A percentile compares a stretch with the other conserved stretches of the same genome.
Conservation (phyloP, 768 basidiomycete species). For the Boletus sp. region DNA sequence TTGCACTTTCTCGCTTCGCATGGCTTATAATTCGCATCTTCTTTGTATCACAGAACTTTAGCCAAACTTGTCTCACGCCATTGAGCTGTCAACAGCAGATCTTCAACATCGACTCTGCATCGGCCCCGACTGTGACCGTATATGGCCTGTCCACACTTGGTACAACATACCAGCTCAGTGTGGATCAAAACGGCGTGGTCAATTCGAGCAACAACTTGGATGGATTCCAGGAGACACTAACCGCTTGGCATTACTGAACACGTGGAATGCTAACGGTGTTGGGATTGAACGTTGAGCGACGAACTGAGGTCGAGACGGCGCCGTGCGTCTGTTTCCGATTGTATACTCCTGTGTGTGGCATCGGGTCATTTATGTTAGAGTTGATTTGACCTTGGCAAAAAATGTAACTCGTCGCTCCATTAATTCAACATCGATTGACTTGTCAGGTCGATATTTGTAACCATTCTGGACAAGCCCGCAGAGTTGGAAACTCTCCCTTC, state of each 20-base stretch:
- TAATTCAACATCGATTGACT: too few species aligned
- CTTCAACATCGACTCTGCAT: slow-evolving; percentile 39
- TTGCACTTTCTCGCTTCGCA: neutral
- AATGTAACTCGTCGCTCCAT: neutral
- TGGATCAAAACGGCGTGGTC: slow-evolving; percentile 34
- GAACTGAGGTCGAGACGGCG: too few species aligned
- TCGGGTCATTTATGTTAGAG: neutral
- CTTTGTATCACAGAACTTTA: slow-evolving; percentile 33
- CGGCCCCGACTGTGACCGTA: slow-evolving; percentile 8
- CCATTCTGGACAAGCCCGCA: too few species aligned
- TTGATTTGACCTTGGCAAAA: neutral
- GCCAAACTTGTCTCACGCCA: slow-evolving; percentile 33
- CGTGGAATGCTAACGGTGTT: neutral
- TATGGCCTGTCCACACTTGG: too few species aligned
- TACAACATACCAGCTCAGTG: slow-evolving; percentile 37
- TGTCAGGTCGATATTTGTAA: too few species aligned
- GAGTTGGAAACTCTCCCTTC: too few species aligned
- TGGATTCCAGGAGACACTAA: slow-evolving; percentile 39
- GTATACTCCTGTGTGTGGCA: too few species aligned
- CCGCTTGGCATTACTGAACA: slow-evolving; percentile 19
- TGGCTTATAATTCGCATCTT: too few species aligned
- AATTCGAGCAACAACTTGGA: slow-evolving; percentile 36
- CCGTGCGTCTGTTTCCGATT: too few species aligned
- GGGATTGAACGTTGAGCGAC: too few species aligned
- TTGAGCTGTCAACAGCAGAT: slow-evolving; percentile 41